Evolutionary conservation across 2,329 filamentous ascomycete species (phyloP), one percentile per base, ranked within the genome.

Genomic region (Ophiocordyceps camponoti-rufipedis): DNA sequence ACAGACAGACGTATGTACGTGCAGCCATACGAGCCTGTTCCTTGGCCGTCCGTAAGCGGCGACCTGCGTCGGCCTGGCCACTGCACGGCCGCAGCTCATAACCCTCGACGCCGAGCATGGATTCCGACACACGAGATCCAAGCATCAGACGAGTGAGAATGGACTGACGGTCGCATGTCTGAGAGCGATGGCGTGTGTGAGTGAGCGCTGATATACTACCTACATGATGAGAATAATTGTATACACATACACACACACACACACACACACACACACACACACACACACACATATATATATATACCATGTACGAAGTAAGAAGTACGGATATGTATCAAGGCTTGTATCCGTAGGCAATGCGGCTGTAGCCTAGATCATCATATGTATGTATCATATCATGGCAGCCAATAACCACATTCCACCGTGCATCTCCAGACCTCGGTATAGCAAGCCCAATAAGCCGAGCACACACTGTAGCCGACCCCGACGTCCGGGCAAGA

Each of bases 41-140:
- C 49, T 52, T 51, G 55, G 48, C 55, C 55, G 41, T 47, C 55
- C 55, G 41, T 47, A 57, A 56, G 42, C 46, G 55, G 57, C 54
- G 55, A 58, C 50, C 48, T 57, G 55, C 55, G 53, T 57, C 50
- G 51, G 51, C 53, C 52, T 49, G 51, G 33, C 13, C 46, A 42
- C 12, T 35, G 28, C 33, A 28, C 28, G 28, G 9, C 31, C 43
- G 39, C 39, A 32, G 39, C 28, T 35, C 33, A 11, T 35, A 35
- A 14, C 33, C 6, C 33, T 14, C 6, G 33, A 11, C 12, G 33
- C 11, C 12, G 33, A 35, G 10, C 10, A 14, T 33, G 10, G 10
- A 7, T 11, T 33, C 31, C 9, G 31, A 14, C 13, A 33, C 10
- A 14, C 31, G 31, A 14, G 23, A 23, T 23, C 23, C 23, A 23